phyloP scores from a whole-genome alignment of 2,329 filamentous ascomycete species.

The Scorias spongiosa region DNA sequence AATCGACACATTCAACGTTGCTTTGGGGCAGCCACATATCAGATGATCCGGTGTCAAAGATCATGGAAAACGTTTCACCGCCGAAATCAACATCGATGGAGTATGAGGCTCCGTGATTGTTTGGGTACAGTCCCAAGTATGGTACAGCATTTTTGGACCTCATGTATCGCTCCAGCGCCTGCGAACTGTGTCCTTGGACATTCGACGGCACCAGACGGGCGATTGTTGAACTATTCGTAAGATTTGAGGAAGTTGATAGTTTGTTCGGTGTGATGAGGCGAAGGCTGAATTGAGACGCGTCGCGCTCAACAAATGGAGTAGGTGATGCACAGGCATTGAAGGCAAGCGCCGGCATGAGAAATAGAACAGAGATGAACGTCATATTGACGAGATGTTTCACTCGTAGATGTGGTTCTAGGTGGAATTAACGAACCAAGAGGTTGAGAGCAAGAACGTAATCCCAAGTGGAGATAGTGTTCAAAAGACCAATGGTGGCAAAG shows the following conservation, averaged over 20 bases:
- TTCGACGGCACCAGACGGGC: background rate
- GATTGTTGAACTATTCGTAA: background rate
- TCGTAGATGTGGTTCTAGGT: too few relatives aligned
- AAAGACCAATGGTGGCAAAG: too few relatives aligned
- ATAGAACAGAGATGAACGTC: too few relatives aligned
- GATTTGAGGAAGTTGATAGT: background rate
- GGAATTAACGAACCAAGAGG: too few relatives aligned
- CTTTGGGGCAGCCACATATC: conserved; percentile 26
- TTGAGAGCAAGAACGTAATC: too few relatives aligned
- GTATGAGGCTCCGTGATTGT: conserved; percentile 1
- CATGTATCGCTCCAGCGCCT: background rate
- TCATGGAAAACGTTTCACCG: conserved; percentile 12
- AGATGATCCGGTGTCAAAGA: conserved; percentile 29
- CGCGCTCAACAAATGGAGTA: background rate
- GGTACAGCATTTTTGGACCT: background rate
- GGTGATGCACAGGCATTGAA: too few relatives aligned
- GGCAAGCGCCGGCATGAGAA: too few relatives aligned
- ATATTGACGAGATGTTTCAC: too few relatives aligned
- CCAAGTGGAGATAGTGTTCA: too few relatives aligned
- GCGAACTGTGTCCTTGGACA: background rate
- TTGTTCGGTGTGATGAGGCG: background rate
- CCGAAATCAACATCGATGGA: conserved; percentile 7
- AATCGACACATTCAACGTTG: conserved; percentile 23
- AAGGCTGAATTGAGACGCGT: background rate
- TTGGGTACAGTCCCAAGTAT: background rate